Base-by-base conservation (phyloP, 1,139 yeast genomes). In the Pichia sp. region DNA sequence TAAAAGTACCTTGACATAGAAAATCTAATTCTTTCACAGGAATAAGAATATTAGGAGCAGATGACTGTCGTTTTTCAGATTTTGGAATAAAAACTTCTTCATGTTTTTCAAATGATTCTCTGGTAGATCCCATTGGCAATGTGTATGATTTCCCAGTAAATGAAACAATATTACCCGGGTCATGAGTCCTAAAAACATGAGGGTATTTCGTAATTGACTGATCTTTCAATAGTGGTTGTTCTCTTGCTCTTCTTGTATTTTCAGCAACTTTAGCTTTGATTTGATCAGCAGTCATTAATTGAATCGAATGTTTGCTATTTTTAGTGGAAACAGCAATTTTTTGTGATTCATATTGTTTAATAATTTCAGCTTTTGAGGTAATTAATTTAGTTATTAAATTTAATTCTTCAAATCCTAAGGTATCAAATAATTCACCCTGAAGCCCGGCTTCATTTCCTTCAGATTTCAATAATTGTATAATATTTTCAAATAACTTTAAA, bases 81-180 rank as follows among this genome's bases (percentile, higher is more conserved):
- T 81, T 78, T 0, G 98, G 98, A 8, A 94, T 87, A 1, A 76
- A 66, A 22, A 94, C 79, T 58, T 92, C 95, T 61, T 94, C 97
- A 58, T 84, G 80, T 3, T 76, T 73, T 56, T 63, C 70, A 51
- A 64, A 73, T 2, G 79, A 71, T 33, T 71, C 73, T 50, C 97
- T 70, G 2, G 81, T 78, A 0, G 97, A 82, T 0, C 97, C 97
- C 3, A 68, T 66, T 0, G 99, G 98, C 22, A 92, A 70, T 0
- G 83, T 70, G 55, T 80, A 84, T 56, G 82, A 83, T 48, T 84
- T 84, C 1, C 97, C 97, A 20, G 87, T 78, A 39, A 87, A 77
- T 1, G 92, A 83, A 25, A 87, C 59, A 11, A 86, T 78, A 47
- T 77, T 74, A 4, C 85, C 85, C 0, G 80, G 76, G 41, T 81